Conservation (phyloP, 2,329 filamentous ascomycete species). For the Lachnellula subtilissima region DNA sequence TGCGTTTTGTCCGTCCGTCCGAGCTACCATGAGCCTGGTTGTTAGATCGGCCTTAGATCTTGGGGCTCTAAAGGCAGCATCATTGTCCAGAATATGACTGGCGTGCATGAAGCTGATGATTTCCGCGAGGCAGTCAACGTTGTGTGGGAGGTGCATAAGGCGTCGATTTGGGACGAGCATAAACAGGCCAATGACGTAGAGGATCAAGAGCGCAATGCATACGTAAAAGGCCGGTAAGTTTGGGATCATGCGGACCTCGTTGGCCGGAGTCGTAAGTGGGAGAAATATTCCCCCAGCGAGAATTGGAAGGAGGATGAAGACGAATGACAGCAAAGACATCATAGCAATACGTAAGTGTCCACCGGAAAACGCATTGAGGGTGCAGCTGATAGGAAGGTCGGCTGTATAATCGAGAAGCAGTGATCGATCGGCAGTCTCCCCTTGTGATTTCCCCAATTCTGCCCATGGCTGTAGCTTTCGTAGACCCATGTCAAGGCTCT, state of each 20-base stretch:
- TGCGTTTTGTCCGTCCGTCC: conserved; percentile 15
- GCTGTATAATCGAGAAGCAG: conserved; percentile 68
- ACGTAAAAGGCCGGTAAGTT: conserved; percentile 69
- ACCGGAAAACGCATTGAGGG: conserved; percentile 48
- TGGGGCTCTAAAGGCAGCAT: conserved; percentile 67
- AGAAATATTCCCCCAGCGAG: conserved; percentile 69
- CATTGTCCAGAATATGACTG: conserved; percentile 59
- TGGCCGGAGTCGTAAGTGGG: conserved; percentile 55
- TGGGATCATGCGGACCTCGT: conserved; percentile 61
- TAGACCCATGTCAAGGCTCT: conserved; percentile 60
- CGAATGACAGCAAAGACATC: conserved; percentile 53
- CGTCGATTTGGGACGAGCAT: conserved; percentile 58
- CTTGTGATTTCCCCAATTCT: conserved; percentile 52
- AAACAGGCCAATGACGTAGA: conserved; percentile 63
- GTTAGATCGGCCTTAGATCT: conserved; percentile 64
- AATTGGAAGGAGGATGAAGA: conserved; percentile 60
- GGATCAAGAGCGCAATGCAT: conserved; percentile 63
- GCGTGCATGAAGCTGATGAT: conserved; percentile 73
- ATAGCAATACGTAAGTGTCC: conserved; percentile 64
- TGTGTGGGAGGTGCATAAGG: conserved; percentile 66
- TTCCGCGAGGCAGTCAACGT: conserved; percentile 67
- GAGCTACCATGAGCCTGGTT: conserved; percentile 49
- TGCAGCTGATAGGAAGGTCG: conserved; percentile 54
- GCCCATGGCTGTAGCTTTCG: conserved; percentile 67
- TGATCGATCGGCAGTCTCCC: conserved; percentile 56